Evolutionary conservation across 352 stramenopile genomes (phyloP).

Genomic region (Pythium brachiatum): DNA sequence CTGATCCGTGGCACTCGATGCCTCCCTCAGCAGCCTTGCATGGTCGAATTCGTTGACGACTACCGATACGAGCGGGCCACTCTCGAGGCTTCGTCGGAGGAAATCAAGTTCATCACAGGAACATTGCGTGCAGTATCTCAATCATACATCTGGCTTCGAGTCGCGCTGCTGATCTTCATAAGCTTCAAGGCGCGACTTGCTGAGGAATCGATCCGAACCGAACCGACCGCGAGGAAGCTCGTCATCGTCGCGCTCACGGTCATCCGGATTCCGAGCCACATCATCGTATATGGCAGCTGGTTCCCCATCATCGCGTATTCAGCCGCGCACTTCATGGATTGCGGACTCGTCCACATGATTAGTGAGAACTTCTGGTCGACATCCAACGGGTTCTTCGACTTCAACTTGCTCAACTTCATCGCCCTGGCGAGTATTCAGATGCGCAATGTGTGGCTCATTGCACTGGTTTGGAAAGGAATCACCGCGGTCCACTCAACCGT

Average conservation of each 20-base stretch:
- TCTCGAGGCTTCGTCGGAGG: constrained; percentile 32
- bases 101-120: constrained; percentile 34
- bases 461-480: constrained; percentile 17
- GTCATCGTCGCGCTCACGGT: constrained; percentile 13
- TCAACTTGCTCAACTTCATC: constrained; percentile 22
- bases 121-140: constrained; percentile 34
- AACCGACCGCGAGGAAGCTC: not conserved
- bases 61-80: constrained; percentile 46
- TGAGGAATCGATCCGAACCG: not conserved
- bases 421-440: constrained; percentile 31
- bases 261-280: constrained; percentile 47
- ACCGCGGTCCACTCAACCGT: not conserved
- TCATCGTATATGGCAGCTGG: constrained; percentile 48
- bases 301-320: constrained; percentile 42
- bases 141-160: constrained; percentile 46
- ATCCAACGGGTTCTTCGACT: constrained; percentile 18
- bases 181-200: constrained; percentile 20
- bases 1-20: constrained; percentile 20
- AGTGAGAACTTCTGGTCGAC: constrained; percentile 26
- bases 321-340: constrained; percentile 37
- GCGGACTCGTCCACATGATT: constrained; percentile 29
- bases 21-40: constrained; percentile 8
- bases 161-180: constrained; percentile 32
- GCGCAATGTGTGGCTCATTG: constrained; percentile 35
- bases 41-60: constrained; percentile 49